These are phyloP conservation scores for Pseudopithomyces maydicus DNA, from an alignment of 2,329 filamentous ascomycete species.

Conservation along the genomic window DNA sequence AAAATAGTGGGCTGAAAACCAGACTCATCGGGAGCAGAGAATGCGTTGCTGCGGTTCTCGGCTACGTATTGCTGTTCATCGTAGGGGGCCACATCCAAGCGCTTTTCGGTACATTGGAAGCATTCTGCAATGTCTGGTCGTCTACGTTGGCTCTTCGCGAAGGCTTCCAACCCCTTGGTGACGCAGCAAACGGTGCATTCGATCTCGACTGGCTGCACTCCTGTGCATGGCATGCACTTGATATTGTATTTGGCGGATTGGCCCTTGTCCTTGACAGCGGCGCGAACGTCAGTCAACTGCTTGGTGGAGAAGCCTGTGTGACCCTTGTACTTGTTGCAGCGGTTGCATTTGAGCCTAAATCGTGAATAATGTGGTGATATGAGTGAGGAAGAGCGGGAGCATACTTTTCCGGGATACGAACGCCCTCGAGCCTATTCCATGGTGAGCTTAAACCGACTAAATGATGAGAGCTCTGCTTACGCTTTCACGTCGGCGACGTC, in stretches of 20 bases:
- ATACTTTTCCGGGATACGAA: conserved; percentile 27
- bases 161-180: conserved; percentile 54
- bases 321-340: conserved; percentile 50
- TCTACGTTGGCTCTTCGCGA: conserved; percentile 55
- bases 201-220: conserved; percentile 52
- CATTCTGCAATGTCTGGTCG: conserved; percentile 50
- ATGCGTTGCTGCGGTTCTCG: conserved; percentile 29
- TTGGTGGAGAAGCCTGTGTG: conserved; percentile 52
- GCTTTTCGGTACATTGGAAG: conserved; percentile 35
- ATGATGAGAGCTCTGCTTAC: neutral
- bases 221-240: conserved; percentile 53
- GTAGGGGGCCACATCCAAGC: conserved; percentile 26
- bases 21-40: conserved; percentile 19
- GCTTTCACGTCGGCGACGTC: neutral
- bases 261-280: conserved; percentile 14
- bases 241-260: conserved; percentile 29
- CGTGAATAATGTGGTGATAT: neutral
- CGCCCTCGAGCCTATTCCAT: conserved; percentile 19
- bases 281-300: conserved; percentile 47
- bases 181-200: conserved; percentile 54
- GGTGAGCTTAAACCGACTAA: neutral
- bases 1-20: conserved; percentile 29
- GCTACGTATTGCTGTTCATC: conserved; percentile 42
- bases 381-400: neutral
- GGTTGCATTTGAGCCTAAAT: conserved; percentile 52